phyloP scores from a whole-genome alignment of 176 grass and related monocot genomes.

The Sorghum bicolor region Sorghum_bicolor_NCBIv3 NC_012870.2:20115501-20116000 shows the following conservation, averaged over 20 bases:
- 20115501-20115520: not conserved
- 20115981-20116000: not conserved
- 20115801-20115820: conserved; percentile 23
- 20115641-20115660: not conserved
- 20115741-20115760: not conserved
- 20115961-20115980: not conserved
- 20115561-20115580: not conserved
- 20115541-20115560: conserved; percentile 9
- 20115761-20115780: not conserved
- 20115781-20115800: not conserved
- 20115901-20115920: conserved; percentile 4
- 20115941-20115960: not conserved
- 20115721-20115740: conserved; percentile 1
- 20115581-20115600: not conserved
- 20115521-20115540: conserved; percentile 32
- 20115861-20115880: conserved; percentile 5
- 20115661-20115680: not conserved
- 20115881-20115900: no score
- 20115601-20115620: not conserved
- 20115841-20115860: conserved; percentile 23
- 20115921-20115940: not conserved
- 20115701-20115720: not conserved
- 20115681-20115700: not conserved
- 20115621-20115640: not conserved
- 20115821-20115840: conserved; percentile 48